Evolutionary conservation across 1,284 basidiomycete genomes (phyloP).

Genomic region (Rhizopogon parksii): DNA sequence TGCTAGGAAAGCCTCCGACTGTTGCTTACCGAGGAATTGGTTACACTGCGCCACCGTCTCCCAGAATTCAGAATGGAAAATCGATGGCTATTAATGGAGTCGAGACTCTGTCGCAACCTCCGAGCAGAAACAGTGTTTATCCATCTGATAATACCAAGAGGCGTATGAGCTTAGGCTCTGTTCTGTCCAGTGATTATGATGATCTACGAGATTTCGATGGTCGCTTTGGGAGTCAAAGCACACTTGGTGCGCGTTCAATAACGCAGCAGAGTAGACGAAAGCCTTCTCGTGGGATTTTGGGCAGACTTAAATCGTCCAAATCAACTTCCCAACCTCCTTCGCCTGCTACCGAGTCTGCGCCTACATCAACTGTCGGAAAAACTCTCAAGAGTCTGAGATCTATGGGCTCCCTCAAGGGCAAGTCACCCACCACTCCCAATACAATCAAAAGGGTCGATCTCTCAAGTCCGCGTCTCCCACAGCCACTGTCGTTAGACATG

Average conservation of each 20-base stretch:
- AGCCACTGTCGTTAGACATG: conserved; percentile 44
- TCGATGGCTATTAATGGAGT: conserved; percentile 15
- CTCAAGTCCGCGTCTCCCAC: conserved; percentile 45
- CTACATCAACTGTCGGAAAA: conserved; percentile 35
- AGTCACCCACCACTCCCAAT: conserved; percentile 26
- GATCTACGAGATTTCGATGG: conserved; percentile 79
- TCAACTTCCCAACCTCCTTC: conserved; percentile 36
- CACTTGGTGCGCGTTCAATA: conserved; percentile 42
- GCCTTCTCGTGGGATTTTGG: conserved; percentile 58
- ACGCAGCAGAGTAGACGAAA: conserved; percentile 41
- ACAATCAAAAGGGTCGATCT: conserved; percentile 29
- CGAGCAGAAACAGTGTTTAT: conserved; percentile 30
- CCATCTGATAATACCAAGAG: conserved; percentile 36
- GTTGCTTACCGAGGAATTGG: conserved; percentile 76
- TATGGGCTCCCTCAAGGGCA: conserved; percentile 69
- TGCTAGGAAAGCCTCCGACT: conserved; percentile 89
- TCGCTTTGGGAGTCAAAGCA: conserved; percentile 72
- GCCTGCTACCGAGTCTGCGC: conserved; percentile 31
- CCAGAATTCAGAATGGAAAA: conserved; percentile 23
- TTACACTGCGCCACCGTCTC: conserved; percentile 44
- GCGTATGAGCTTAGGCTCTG: conserved; percentile 55
- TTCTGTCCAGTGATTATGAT: conserved; percentile 75
- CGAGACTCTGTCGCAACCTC: conserved; percentile 22
- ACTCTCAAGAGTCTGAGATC: conserved; percentile 68
- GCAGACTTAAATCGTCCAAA: conserved; percentile 46